phyloP scores from a whole-genome alignment of 306 rosid genomes.

The Lithocarpus polystachyus region DNA sequence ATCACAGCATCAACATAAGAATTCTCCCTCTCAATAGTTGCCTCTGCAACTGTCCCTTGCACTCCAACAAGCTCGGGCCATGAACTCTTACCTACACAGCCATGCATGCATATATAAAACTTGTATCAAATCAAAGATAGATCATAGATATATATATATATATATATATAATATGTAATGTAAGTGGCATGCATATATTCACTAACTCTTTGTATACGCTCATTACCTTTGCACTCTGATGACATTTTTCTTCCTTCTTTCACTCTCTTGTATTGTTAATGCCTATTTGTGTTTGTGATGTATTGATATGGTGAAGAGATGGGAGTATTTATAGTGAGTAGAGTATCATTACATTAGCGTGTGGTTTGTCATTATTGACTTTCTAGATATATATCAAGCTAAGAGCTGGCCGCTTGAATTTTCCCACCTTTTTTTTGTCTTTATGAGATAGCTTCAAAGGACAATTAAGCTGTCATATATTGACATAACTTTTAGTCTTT shows the following conservation, averaged over 20 bases:
- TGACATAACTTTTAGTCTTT: background rate
- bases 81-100: conserved; percentile 42
- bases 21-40: conserved; percentile 45
- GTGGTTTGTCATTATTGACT: conserved; percentile 8
- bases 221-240: background rate
- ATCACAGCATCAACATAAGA: conserved; percentile 26
- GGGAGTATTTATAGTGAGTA: background rate
- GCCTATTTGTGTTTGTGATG: background rate
- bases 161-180: background rate
- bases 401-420: background rate
- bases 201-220: background rate
- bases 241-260: background rate
- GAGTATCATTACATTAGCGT: background rate
- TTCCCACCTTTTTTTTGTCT: background rate
- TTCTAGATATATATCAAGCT: background rate
- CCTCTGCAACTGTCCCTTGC: conserved; percentile 34
- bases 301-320: background rate
- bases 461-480: background rate
- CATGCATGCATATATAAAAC: background rate
- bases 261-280: background rate
- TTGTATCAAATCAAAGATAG: background rate
- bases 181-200: background rate
- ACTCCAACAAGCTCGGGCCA: conserved; percentile 55
- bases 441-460: background rate
- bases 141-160: background rate